These are phyloP conservation scores for Heterobasidion occidentale DNA, from an alignment of 1,284 basidiomycete genomes.

Conservation along the genomic window DNA sequence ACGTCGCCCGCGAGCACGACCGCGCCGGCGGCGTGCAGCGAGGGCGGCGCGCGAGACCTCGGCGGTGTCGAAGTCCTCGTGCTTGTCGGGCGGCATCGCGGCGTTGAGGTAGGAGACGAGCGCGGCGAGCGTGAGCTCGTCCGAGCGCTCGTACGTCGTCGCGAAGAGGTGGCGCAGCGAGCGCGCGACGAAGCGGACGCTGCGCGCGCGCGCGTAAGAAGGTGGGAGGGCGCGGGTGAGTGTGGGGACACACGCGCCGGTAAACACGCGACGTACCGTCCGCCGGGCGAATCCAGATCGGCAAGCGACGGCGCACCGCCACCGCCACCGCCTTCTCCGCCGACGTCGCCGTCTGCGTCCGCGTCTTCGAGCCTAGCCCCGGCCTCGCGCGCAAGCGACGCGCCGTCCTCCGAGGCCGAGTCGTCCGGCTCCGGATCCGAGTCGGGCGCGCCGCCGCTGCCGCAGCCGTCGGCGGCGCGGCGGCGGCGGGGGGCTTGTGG, in stretches of 20 bases:
- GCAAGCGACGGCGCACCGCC: conserved; percentile 25
- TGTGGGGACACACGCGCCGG: not conserved
- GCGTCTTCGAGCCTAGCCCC: too few species aligned
- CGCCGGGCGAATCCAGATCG: conserved; percentile 46
- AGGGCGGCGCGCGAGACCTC: conserved; percentile 58
- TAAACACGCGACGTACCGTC: conserved; percentile 37
- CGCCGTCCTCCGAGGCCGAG: not conserved
- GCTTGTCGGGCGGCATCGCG: conserved; percentile 65
- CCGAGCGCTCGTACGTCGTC: conserved; percentile 53
- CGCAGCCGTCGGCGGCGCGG: conserved; percentile 5
- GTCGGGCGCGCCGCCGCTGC: not conserved
- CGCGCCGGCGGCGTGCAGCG: conserved; percentile 43
- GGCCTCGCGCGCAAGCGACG: too few species aligned
- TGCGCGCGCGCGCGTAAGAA: conserved; percentile 17
- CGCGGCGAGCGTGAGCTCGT: conserved; percentile 60
- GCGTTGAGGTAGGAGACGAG: conserved; percentile 65
- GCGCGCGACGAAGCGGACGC: conserved; percentile 48
- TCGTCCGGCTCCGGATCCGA: not conserved
- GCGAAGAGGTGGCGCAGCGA: conserved; percentile 55
- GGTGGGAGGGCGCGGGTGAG: not conserved
- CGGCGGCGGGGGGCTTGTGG: conserved; percentile 11
- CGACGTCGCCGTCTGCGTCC: conserved; percentile 2
- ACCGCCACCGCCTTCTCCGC: conserved; percentile 1
- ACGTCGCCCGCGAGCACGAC: conserved; percentile 54
- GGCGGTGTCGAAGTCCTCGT: conserved; percentile 70